These are phyloP conservation scores for Trichoderma sp. DNA, from an alignment of 2,329 filamentous ascomycete genomes.

Conservation along the genomic window DNA sequence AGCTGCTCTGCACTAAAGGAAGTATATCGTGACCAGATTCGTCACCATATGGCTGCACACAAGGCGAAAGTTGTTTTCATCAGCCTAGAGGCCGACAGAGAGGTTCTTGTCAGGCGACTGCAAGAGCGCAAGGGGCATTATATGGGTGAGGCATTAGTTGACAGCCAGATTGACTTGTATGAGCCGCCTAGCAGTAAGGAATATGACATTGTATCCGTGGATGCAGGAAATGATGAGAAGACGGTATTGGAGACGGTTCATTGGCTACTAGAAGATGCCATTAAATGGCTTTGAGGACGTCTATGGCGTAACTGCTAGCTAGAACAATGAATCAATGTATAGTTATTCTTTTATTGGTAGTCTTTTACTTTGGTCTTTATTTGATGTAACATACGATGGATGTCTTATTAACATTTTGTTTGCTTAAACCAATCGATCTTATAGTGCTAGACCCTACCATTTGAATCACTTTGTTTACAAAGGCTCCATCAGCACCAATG, in stretches of 20 bases:
- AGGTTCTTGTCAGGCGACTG: not conserved
- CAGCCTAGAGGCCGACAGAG: not conserved
- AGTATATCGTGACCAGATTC: not conserved
- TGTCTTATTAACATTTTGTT: not conserved
- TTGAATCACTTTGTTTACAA: not conserved
- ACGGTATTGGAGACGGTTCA: not conserved
- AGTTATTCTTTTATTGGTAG: not conserved
- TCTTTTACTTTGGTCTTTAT: not conserved
- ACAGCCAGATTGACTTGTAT: not conserved
- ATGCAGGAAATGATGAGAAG: not conserved
- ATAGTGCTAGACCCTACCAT: not conserved
- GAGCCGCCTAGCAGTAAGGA: not conserved
- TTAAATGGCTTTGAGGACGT: not conserved
- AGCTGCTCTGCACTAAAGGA: not conserved
- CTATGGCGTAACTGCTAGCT: too few relatives aligned
- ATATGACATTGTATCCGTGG: not conserved
- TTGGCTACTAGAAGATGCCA: not conserved
- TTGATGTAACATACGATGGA: not conserved
- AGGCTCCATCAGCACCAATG: constrained; percentile 26
- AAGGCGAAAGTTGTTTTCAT: not conserved
- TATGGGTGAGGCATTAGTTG: not conserved
- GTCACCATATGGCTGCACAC: not conserved
- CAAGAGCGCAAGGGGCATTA: not conserved
- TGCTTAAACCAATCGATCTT: not conserved
- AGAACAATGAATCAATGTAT: not conserved